phyloP scores from a whole-genome alignment of 1,284 basidiomycete species.

The Ustanciosporium gigantosporum region DNA sequence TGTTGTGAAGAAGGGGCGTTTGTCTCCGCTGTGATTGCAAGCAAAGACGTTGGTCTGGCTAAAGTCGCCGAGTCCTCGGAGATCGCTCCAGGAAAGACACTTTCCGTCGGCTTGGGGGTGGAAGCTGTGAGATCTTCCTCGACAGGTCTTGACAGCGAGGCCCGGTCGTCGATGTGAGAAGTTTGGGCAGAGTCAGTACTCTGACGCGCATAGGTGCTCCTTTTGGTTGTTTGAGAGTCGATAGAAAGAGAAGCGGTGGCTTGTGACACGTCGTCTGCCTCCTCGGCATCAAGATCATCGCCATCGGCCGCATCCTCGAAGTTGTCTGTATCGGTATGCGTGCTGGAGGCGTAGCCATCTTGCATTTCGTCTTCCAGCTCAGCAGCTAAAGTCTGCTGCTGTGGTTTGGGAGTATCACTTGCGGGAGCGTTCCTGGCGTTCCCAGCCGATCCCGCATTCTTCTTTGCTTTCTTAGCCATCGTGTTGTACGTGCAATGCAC shows the following conservation, averaged over 20 bases:
- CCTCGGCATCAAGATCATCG: slow-evolving; percentile 5
- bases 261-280: background rate
- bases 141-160: background rate
- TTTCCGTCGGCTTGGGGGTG: background rate
- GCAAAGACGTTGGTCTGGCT: background rate
- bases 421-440: background rate
- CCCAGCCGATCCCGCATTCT: background rate
- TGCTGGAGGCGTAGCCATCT: slow-evolving; percentile 31
- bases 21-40: background rate
- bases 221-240: too few relatives aligned
- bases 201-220: background rate
- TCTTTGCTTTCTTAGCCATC: background rate
- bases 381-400: slow-evolving; percentile 2
- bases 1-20: background rate
- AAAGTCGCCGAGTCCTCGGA: background rate
- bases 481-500: background rate
- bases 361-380: slow-evolving; percentile 8
- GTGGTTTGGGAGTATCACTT: background rate
- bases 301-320: slow-evolving; percentile 40
- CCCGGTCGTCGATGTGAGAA: background rate
- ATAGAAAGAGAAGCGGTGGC: too few relatives aligned
- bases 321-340: slow-evolving; percentile 32
- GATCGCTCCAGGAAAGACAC: background rate
- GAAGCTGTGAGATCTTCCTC: background rate
- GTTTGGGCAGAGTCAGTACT: background rate